phyloP scores from a whole-genome alignment of 768 basidiomycete genomes.

The Suillus tomentosus region DNA sequence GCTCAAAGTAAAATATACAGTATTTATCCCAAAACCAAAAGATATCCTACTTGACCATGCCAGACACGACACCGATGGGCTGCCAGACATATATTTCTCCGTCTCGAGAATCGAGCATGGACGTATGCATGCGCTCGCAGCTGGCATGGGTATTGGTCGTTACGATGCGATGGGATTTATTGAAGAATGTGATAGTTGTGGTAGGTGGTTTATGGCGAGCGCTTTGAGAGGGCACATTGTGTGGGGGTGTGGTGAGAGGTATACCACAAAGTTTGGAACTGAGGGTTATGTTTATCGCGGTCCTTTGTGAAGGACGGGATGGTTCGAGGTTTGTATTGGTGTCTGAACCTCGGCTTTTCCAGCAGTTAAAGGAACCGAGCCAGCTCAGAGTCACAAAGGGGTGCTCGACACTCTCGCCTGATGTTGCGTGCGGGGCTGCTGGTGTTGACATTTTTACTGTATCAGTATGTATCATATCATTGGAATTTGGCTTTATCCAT shows the following conservation, averaged over 20 bases:
- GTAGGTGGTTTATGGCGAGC: conserved; percentile 5
- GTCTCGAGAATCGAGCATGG: neutral
- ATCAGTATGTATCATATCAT: neutral
- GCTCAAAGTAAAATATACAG: neutral
- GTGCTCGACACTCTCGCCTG: neutral
- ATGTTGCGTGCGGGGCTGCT: neutral
- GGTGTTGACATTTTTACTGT: neutral
- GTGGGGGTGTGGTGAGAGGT: neutral
- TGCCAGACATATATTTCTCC: neutral
- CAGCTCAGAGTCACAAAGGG: neutral
- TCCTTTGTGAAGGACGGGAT: neutral
- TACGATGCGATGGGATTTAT: neutral
- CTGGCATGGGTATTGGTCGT: neutral
- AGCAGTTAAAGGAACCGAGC: neutral
- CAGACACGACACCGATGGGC: neutral
- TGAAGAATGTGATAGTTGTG: conserved; percentile 3
- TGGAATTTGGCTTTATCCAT: neutral
- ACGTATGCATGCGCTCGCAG: neutral
- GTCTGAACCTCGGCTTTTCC: neutral
- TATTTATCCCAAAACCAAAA: neutral
- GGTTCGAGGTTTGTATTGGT: neutral
- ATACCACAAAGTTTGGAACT: too few species aligned
- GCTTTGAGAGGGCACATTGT: neutral
- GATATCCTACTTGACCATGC: conserved; percentile 5
- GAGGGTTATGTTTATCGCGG: neutral